Evolutionary conservation across 371 early-diverging fungal genomes (phyloP), one percentile per base, ranked within the genome.

Genomic region (Mucor saturninus): DNA sequence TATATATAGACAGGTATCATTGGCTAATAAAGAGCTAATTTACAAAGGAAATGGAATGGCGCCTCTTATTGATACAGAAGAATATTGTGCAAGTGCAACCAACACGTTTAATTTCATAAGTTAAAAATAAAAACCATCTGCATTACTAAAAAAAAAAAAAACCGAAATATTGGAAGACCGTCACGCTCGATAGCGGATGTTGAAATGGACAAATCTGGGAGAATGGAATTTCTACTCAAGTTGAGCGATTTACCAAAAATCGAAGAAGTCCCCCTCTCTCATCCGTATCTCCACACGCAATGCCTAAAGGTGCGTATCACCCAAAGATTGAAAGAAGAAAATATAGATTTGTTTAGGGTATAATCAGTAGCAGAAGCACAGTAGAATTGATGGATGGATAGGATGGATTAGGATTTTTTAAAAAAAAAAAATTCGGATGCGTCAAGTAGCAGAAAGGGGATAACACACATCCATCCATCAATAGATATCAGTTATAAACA

Each of bases 1-100:
- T 2, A 65, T 79, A 11, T 79, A 72, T 64, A 68, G 76, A n/a
- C 81, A 81, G 57, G 60, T 72, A 5, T 51, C 72, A 7, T 52
- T 71, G n/a, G 62, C 63, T 4, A 74, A 72, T 40, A 70, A 77
- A 48, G 77, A 75, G 51, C 67, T 79, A 8, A 75, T 68, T 0
- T 65, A 28, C 54, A 53, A 69, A 45, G 79, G 77, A 8, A 42
- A 72, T 38, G 77, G 79, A 0, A 67, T 67, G 57, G 70, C 81
- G 11, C 61, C 71, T 10, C 39, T 81, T 14, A 55, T 81, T 28
- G 70, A 72, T 56, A 49, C 64, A 6, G 61, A 61, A 26, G 58
- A 57, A 35, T 64, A 69, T 29, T 64, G 61, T 40, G 15, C 51
- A 9, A 48, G 39, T 49, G 49, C 55, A 6, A 51, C 39, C 14